Conservation (phyloP, 1,139 yeast species). For the Magnusiomyces sp. region DNA sequence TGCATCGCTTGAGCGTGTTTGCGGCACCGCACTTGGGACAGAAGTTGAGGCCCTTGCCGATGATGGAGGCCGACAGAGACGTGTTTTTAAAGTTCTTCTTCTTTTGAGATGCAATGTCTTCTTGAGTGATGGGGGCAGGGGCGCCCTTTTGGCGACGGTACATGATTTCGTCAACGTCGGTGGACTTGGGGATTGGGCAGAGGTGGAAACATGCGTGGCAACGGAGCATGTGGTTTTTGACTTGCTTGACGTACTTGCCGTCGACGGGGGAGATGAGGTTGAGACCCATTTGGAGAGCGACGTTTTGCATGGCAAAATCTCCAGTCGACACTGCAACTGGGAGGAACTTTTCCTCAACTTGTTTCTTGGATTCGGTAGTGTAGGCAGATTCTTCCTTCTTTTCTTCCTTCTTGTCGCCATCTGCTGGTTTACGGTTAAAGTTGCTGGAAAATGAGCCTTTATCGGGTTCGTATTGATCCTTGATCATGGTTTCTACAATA, state of each 20-base stretch:
- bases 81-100: constrained; percentile 5
- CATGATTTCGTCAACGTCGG: constrained; percentile 5
- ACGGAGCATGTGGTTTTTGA: constrained; percentile 87
- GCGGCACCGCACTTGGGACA: constrained; percentile 93
- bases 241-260: constrained; percentile 76
- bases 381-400: neutral
- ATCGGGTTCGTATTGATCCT: constrained; percentile 47
- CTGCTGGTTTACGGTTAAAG: neutral
- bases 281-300: constrained; percentile 81
- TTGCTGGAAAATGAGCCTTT: constrained; percentile 10
- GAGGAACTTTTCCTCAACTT: constrained; percentile 23
- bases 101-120: constrained; percentile 63
- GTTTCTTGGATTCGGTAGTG: constrained; percentile 31
- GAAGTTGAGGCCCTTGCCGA: constrained; percentile 34
- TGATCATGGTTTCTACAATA: constrained; percentile 55
- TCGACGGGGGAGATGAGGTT: constrained; percentile 77
- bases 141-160: constrained; percentile 7
- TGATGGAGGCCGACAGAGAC: constrained; percentile 3
- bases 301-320: constrained; percentile 96
- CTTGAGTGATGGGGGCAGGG: constrained; percentile 4
- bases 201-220: constrained; percentile 94
- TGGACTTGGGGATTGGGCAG: constrained; percentile 57
- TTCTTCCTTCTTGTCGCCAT: neutral
- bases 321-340: constrained; percentile 86
- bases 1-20: constrained; percentile 78